Evolutionary conservation across 495 filamentous ascomycete species (phyloP).

Genomic region (Trichoderma virens): DNA sequence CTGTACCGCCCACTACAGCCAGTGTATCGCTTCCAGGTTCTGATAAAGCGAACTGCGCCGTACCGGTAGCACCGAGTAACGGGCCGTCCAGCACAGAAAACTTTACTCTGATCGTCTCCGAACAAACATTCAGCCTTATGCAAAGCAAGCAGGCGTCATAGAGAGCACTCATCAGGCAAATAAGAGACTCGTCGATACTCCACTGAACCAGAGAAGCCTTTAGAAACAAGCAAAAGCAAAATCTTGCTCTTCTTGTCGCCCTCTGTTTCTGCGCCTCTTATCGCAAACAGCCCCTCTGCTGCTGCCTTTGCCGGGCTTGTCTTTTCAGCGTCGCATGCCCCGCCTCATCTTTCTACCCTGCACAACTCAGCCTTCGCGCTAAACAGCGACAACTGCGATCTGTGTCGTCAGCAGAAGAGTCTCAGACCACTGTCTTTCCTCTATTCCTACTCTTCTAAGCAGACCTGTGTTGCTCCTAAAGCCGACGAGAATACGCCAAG

Average conservation of each 20-base stretch:
- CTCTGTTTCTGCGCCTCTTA: neutral
- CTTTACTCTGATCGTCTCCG: no score
- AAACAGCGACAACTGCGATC: neutral
- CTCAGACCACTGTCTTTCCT: neutral
- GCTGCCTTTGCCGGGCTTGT: neutral
- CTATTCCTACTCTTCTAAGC: neutral
- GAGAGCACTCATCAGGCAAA: no score
- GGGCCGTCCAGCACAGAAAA: no score
- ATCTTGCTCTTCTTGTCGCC: neutral
- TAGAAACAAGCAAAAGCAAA: neutral
- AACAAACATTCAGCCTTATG: no score
- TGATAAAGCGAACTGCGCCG: no score
- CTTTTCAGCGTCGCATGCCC: neutral
- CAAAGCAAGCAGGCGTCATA: no score
- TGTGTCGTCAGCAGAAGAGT: neutral
- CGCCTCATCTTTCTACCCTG: neutral
- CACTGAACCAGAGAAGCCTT: no score
- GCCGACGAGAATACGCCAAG: neutral
- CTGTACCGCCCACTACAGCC: neutral
- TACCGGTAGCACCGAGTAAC: no score
- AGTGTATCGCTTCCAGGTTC: no score
- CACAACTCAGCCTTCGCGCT: neutral
- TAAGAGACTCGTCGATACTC: no score
- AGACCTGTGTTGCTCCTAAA: neutral
- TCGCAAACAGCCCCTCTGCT: conserved; percentile 2